Percentiles rank a stretch among this genome's conserved stretches.
phyloP scores from a whole-genome alignment of 2,329 filamentous ascomycete genomes.

The Thermothelomyces thermophilus region DNA sequence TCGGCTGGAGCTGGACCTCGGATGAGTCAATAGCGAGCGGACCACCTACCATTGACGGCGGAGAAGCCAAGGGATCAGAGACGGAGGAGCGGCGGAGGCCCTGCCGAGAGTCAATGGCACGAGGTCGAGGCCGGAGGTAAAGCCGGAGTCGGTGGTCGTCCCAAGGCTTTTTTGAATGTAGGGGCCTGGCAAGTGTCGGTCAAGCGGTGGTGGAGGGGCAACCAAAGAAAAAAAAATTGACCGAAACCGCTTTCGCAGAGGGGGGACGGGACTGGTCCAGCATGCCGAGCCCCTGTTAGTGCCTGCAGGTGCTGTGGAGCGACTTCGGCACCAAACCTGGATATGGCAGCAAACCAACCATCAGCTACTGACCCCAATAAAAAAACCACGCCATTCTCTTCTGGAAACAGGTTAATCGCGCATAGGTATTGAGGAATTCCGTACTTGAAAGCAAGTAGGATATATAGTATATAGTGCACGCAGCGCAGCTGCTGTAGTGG shows the following conservation, averaged over 20 bases:
- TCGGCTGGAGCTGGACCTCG: conserved; percentile 9
- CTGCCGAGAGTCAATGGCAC: conserved; percentile 21
- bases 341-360: not conserved
- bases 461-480: no score
- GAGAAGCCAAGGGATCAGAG: conserved; percentile 13
- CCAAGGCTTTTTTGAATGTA: conserved; percentile 11
- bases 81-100: conserved; percentile 12
- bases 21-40: conserved; percentile 22
- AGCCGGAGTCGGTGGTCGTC: conserved; percentile 17
- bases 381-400: conserved; percentile 1
- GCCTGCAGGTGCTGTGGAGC: conserved; percentile 8
- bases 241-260: conserved; percentile 24
- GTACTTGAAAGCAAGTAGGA: no score
- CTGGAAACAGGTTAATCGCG: not conserved
- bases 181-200: conserved; percentile 17
- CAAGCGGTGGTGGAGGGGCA: conserved; percentile 26
- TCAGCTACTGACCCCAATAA: not conserved
- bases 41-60: conserved; percentile 22
- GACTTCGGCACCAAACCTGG: conserved; percentile 9
- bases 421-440: not conserved
- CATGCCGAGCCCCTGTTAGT: not conserved
- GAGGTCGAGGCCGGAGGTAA: conserved; percentile 14
- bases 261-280: conserved; percentile 3
- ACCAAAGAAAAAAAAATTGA: conserved; percentile 22
- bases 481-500: no score